Base-by-base conservation (phyloP, 208 protist species). In the Acanthamoeba castellanii region DNA sequence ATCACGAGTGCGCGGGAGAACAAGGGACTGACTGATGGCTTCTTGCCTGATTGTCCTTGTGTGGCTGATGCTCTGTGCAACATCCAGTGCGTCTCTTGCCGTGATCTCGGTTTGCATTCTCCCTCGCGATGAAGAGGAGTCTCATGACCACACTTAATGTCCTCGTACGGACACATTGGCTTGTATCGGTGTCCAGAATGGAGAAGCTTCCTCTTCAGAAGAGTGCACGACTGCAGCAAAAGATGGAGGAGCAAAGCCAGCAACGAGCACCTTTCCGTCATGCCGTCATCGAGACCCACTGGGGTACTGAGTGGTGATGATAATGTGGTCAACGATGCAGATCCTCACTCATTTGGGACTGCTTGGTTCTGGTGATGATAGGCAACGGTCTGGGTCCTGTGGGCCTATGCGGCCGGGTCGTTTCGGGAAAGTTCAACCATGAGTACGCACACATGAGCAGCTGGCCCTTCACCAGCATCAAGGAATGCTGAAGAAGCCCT, bases 201-300 rank as follows among this genome's bases (percentile, higher is more conserved):
- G 64, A 72, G 20, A 32, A 72, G 27, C 64, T 72, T 32, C 64
- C 64, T 72, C 64, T 72, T 72, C 64, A 72, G 64, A 72, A 72
- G 64, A 72, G 50, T 55, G 50, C 50, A 55, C 50, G 50, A 55
- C 50, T 55, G 50, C 50, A 55, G 50, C 50, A 72, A 72, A 72
- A 72, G 64, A 72, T 34, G 30, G 64, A 32, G 30, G 64, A 72
- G 30, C 27, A 34, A 72, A 34, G 27, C 64, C 30, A 32, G 20
- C 27, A 72, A 72, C 30, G 27, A 25, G 64, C 64, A 72, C 64
- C 64, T 34, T 72, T 72, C 64, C 64, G 64, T 72, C 30, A 34
- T 72, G 64, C 64, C 64, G 18, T 72, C 30, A 72, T 32, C 30
- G 64, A 72, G 64, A 34, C 18, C 6, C 64, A 72, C 30, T 34